These are phyloP conservation scores for Komagataea norvegica DNA, from an alignment of 1,139 yeast genomes.

Conservation along the genomic window DNA sequence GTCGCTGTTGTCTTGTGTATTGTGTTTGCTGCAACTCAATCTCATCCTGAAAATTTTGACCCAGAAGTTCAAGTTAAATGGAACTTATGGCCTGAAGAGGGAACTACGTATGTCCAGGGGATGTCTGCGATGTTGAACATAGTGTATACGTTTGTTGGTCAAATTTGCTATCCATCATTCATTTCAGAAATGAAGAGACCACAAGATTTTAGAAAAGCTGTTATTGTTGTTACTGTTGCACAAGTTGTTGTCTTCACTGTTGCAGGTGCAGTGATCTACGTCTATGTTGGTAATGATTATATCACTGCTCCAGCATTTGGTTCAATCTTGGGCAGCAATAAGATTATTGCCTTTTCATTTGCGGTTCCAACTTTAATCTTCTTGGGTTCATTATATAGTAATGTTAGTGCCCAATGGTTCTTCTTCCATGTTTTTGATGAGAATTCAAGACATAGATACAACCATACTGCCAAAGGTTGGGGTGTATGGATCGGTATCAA, in stretches of 20 bases:
- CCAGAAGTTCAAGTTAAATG: conserved; percentile 40
- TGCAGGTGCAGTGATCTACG: conserved; percentile 54
- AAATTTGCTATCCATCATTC: conserved; percentile 57
- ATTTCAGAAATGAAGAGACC: conserved; percentile 58
- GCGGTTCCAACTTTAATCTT: conserved; percentile 56
- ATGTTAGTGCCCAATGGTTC: conserved; percentile 49
- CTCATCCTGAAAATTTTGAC: conserved; percentile 41
- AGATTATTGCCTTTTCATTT: conserved; percentile 54
- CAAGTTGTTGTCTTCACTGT: conserved; percentile 47
- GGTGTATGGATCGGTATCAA: conserved; percentile 44
- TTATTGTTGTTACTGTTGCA: conserved; percentile 45
- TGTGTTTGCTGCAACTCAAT: conserved; percentile 50
- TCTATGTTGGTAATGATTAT: conserved; percentile 51
- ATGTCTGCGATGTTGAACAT: conserved; percentile 57
- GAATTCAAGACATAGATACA: conserved; percentile 40
- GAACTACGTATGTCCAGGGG: conserved; percentile 48
- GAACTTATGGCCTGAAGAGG: conserved; percentile 45
- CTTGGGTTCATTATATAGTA: conserved; percentile 51
- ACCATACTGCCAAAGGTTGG: conserved; percentile 52
- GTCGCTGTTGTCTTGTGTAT: conserved; percentile 49
- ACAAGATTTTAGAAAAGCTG: conserved; percentile 52
- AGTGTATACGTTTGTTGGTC: conserved; percentile 60
- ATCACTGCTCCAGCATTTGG: conserved; percentile 60
- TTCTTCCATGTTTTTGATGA: conserved; percentile 42
- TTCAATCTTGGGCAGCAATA: conserved; percentile 40